Percentiles rank a stretch among this genome's conserved stretches.
These are phyloP conservation scores for Eucalyptus grandis DNA, from an alignment of 345 rosid genomes.

Conservation along the genomic window DNA sequence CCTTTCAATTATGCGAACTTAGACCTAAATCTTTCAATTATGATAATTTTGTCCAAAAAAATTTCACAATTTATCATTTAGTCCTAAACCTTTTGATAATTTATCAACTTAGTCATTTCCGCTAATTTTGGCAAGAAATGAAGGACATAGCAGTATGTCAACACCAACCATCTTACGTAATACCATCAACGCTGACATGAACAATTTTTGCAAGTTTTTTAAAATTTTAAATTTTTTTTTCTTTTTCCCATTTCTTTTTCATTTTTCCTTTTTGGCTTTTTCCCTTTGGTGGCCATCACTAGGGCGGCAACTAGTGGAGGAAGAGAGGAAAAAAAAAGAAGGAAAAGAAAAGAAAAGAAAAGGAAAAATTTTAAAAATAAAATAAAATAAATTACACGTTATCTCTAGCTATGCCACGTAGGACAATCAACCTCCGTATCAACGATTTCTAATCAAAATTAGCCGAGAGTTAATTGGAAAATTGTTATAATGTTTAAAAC, in stretches of 20 bases:
- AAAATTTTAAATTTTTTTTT: too few relatives aligned
- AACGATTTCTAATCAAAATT: background rate
- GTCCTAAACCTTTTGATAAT: background rate
- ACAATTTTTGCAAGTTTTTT: background rate
- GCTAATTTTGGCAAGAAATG: too few relatives aligned
- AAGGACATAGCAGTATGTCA: too few relatives aligned
- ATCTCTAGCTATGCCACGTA: background rate
- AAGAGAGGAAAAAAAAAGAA: too few relatives aligned
- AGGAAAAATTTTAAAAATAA: too few relatives aligned
- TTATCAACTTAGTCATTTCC: rapidly evolving
- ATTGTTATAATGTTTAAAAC: too few relatives aligned
- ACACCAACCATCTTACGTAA: background rate
- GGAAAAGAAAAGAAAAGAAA: too few relatives aligned
- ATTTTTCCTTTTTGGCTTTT: too few relatives aligned
- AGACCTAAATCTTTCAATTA: background rate
- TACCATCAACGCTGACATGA: background rate
- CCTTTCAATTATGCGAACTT: background rate
- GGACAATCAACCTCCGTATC: background rate
- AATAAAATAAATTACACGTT: background rate
- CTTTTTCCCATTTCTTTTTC: too few relatives aligned
- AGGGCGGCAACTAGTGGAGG: background rate
- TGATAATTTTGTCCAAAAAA: too few relatives aligned
- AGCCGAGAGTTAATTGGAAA: background rate
- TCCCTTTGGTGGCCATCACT: background rate
- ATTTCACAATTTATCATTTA: too few relatives aligned